phyloP scores from a whole-genome alignment of 371 early-diverging fungal species.

The Mortierella sp. region DNA sequence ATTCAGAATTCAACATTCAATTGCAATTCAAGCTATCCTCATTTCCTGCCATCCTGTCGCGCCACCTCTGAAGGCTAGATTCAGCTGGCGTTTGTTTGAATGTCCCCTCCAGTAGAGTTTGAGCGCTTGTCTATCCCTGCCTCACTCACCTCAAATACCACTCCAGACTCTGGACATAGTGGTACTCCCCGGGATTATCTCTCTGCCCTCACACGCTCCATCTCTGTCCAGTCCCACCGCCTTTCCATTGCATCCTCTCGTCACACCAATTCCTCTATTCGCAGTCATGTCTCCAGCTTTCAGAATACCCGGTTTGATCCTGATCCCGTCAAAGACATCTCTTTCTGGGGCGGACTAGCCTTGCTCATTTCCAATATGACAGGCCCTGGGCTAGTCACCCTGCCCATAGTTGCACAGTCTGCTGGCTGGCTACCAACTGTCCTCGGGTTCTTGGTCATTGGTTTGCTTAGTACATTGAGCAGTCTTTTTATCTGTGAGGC shows the following conservation, averaged over 20 bases:
- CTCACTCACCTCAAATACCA: conserved; percentile 11
- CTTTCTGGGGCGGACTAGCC: conserved; percentile 56
- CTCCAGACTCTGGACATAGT: background rate
- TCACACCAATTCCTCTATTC: conserved; percentile 26
- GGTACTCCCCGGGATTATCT: conserved; percentile 3
- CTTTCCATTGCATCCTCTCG: conserved; percentile 32
- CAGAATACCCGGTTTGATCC: conserved; percentile 53
- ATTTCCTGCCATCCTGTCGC: background rate
- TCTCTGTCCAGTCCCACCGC: conserved; percentile 25
- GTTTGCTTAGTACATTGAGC: conserved; percentile 62
- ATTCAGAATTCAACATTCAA: background rate
- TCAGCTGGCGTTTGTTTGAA: conserved; percentile 9
- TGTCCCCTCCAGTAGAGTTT: conserved; percentile 26
- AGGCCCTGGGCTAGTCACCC: conserved; percentile 58
- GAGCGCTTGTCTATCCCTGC: conserved; percentile 37
- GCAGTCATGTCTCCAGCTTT: conserved; percentile 45
- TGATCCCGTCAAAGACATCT: conserved; percentile 53
- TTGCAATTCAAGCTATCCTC: too few species aligned
- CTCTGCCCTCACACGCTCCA: conserved; percentile 23
- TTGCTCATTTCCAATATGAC: conserved; percentile 58
- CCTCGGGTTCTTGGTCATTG: conserved; percentile 61
- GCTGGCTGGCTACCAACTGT: conserved; percentile 59
- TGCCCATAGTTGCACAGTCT: conserved; percentile 51
- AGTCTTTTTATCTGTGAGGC: conserved; percentile 84
- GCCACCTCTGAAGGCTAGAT: conserved; percentile 13